Evolutionary conservation across 495 filamentous ascomycete species (phyloP).

Genomic region (Neurospora sp.): DNA sequence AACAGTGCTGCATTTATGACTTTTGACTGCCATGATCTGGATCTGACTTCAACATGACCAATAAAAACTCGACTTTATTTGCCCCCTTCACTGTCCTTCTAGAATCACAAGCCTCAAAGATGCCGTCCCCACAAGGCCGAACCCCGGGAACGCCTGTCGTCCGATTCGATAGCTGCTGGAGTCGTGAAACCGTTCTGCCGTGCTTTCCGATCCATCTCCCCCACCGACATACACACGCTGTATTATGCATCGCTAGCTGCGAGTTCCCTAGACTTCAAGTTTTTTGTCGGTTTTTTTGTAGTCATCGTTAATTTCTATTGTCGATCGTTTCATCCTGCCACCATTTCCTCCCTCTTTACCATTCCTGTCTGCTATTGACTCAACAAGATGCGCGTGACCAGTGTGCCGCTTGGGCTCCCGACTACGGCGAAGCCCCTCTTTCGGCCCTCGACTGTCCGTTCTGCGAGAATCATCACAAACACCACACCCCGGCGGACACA

Average conservation of each 20-base stretch:
- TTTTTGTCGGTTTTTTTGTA: background rate
- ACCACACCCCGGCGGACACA: constrained; percentile 8
- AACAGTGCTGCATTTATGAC: background rate
- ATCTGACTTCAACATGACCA: background rate
- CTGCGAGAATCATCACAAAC: background rate
- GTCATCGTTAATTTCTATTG: background rate
- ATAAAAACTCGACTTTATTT: background rate
- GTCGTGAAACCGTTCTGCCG: background rate
- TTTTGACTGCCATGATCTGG: background rate
- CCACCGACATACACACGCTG: background rate
- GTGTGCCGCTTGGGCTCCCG: background rate
- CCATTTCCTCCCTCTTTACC: background rate
- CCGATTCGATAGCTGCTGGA: background rate
- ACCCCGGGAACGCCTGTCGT: background rate
- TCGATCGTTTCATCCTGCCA: background rate
- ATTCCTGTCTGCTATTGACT: background rate
- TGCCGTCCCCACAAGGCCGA: background rate
- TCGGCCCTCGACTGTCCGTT: background rate
- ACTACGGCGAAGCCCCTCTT: background rate
- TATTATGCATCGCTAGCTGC: background rate
- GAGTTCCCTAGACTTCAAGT: background rate
- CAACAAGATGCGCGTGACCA: background rate
- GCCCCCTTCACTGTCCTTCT: background rate
- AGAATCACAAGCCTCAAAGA: background rate
- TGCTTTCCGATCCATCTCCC: background rate